Conservation (phyloP, 257 asterid genomes). For the Perilla frutescens region DNA sequence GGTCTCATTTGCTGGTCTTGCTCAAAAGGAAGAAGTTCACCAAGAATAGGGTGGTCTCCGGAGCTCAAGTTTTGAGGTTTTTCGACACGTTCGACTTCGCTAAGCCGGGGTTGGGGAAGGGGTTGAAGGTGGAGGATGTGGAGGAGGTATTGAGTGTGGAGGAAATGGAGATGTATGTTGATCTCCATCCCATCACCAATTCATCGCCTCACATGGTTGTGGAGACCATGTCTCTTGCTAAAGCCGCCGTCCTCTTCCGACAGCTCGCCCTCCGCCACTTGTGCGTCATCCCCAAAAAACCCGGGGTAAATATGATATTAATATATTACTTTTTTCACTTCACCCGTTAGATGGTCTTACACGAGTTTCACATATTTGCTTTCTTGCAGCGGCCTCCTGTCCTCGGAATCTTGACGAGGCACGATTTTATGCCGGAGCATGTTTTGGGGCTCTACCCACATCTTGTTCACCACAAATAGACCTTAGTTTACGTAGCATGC, state of each 20-base stretch:
- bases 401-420: slow-evolving; percentile 80
- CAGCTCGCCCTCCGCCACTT: slow-evolving; percentile 91
- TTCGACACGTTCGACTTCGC: slow-evolving; percentile 85
- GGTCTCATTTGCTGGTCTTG: slow-evolving; percentile 88
- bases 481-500: neutral
- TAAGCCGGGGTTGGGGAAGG: slow-evolving; percentile 93
- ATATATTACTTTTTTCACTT: neutral
- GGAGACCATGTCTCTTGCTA: slow-evolving; percentile 96
- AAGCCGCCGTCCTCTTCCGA: slow-evolving; percentile 87
- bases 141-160: slow-evolving; percentile 60
- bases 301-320: slow-evolving; percentile 54
- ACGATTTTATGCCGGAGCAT: slow-evolving; percentile 83
- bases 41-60: slow-evolving; percentile 50
- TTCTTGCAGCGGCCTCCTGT: slow-evolving; percentile 73
- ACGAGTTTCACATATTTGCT: no score
- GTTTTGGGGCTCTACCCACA: slow-evolving; percentile 75
- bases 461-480: slow-evolving; percentile 49
- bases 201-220: slow-evolving; percentile 93
- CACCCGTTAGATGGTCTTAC: neutral
- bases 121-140: slow-evolving; percentile 80
- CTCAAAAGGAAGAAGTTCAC: slow-evolving; percentile 67
- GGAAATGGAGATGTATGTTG: slow-evolving; percentile 94
- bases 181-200: slow-evolving; percentile 89
- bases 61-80: slow-evolving; percentile 49
- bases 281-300: slow-evolving; percentile 87